A percentile compares a stretch with the other conserved stretches of the same genome.
Evolutionary conservation across 2,329 filamentous ascomycete genomes (phyloP).

Genomic region (Colletotrichum sp.): DNA sequence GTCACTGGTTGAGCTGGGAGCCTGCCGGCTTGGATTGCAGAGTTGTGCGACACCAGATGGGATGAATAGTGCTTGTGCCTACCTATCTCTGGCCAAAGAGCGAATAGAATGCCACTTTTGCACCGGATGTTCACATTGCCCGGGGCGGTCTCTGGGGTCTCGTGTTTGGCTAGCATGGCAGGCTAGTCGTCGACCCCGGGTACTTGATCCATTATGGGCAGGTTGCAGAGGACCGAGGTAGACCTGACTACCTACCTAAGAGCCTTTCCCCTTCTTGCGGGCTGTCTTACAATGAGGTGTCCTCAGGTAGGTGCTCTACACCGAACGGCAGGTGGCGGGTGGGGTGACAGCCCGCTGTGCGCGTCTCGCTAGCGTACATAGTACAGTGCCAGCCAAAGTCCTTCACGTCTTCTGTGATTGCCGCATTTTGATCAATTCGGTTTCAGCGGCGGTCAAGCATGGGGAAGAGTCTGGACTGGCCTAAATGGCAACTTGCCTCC

Average conservation of each 20-base stretch:
- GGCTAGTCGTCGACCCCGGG: background rate
- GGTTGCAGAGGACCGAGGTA: background rate
- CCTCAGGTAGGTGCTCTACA: background rate
- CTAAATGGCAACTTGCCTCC: background rate
- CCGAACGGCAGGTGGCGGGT: background rate
- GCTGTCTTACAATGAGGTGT: background rate
- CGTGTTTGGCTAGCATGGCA: background rate
- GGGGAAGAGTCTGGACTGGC: background rate
- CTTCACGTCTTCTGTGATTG: background rate
- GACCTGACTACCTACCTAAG: background rate
- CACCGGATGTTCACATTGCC: background rate
- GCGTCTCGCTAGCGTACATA: background rate
- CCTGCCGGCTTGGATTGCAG: background rate
- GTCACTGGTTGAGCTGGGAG: background rate
- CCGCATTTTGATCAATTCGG: background rate
- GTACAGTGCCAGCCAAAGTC: background rate
- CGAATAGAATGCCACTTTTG: background rate
- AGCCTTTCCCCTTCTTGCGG: background rate
- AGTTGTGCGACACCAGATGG: background rate
- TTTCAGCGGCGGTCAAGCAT: constrained; percentile 7
- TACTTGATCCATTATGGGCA: background rate
- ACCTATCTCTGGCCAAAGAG: background rate
- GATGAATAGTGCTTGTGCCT: background rate
- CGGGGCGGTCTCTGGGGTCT: background rate
- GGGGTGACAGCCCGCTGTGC: background rate